Conservation (phyloP, 768 basidiomycete species). For the Kwoniella dendrophila region DNA sequence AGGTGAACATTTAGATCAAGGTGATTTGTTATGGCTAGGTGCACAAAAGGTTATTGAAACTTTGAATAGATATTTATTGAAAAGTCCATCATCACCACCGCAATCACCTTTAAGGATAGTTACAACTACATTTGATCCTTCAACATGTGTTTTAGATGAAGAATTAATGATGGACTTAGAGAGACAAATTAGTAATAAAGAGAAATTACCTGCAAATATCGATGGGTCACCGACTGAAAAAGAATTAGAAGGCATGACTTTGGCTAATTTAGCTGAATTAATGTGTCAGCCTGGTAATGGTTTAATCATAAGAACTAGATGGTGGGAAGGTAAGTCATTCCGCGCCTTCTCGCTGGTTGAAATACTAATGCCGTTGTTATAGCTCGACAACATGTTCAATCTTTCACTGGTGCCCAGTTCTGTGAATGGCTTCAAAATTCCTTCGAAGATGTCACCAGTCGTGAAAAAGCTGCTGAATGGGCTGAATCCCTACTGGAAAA, state of each 20-base stretch:
- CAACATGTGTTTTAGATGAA: slow-evolving; percentile 76
- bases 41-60: slow-evolving; percentile 89
- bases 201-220: slow-evolving; percentile 23
- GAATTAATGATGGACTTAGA: slow-evolving; percentile 77
- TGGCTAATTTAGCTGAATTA: slow-evolving; percentile 60
- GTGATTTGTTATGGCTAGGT: slow-evolving; percentile 83
- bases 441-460: slow-evolving; percentile 81
- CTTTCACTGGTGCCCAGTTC: slow-evolving; percentile 86
- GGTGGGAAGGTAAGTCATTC: slow-evolving; percentile 67
- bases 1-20: slow-evolving; percentile 68
- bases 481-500: slow-evolving; percentile 75
- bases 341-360: background rate
- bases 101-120: slow-evolving; percentile 71
- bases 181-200: slow-evolving; percentile 63
- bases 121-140: slow-evolving; percentile 81
- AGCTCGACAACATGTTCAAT: slow-evolving; percentile 64
- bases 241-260: slow-evolving; percentile 66
- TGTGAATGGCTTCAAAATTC: slow-evolving; percentile 90
- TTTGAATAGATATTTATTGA: slow-evolving; percentile 83
- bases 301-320: slow-evolving; percentile 77
- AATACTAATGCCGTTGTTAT: slow-evolving; percentile 36
- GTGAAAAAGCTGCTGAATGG: slow-evolving; percentile 77
- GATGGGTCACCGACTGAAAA: slow-evolving; percentile 26
- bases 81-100: slow-evolving; percentile 55
- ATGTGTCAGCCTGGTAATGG: slow-evolving; percentile 65